Percentiles rank a stretch among this genome's conserved stretches.
Evolutionary conservation across 1,139 yeast genomes (phyloP).

Genomic region (Saccharomyces hybrid): DNA sequence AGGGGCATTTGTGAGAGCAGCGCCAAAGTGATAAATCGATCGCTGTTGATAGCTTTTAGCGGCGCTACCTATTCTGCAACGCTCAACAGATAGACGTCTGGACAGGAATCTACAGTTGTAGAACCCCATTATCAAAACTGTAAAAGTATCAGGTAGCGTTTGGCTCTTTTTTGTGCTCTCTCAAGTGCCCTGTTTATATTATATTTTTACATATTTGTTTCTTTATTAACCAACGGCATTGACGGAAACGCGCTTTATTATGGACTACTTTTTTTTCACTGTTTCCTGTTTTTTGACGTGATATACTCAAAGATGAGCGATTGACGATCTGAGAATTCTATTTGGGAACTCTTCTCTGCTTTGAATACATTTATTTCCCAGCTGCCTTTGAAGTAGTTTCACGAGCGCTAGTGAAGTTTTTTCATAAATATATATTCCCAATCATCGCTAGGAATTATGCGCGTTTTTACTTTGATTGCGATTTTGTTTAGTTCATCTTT

Average conservation of each 20-base stretch:
- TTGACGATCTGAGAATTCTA: not conserved
- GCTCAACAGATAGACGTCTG: not conserved
- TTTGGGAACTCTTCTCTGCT: not conserved
- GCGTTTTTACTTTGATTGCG: not conserved
- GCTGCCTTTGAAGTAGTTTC: not conserved
- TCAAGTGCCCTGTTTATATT: not conserved
- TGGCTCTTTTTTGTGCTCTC: not conserved
- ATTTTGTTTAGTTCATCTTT: slow-evolving; percentile 2
- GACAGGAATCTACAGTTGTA: not conserved
- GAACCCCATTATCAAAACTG: not conserved
- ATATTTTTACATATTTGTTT: not conserved
- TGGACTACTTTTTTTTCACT: not conserved
- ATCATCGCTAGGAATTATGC: not conserved
- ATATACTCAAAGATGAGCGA: not conserved
- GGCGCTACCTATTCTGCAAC: not conserved
- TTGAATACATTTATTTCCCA: not conserved
- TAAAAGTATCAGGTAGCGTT: not conserved
- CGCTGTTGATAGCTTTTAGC: not conserved
- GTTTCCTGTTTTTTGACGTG: not conserved
- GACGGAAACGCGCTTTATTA: not conserved
- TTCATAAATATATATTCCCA: not conserved
- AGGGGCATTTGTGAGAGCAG: not conserved
- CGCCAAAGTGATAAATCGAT: not conserved
- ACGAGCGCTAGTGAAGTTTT: not conserved
- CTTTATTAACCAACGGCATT: not conserved